Evolutionary conservation across 805 yeast genomes (phyloP).

Genomic region (Dipodascus geniculatus): DNA sequence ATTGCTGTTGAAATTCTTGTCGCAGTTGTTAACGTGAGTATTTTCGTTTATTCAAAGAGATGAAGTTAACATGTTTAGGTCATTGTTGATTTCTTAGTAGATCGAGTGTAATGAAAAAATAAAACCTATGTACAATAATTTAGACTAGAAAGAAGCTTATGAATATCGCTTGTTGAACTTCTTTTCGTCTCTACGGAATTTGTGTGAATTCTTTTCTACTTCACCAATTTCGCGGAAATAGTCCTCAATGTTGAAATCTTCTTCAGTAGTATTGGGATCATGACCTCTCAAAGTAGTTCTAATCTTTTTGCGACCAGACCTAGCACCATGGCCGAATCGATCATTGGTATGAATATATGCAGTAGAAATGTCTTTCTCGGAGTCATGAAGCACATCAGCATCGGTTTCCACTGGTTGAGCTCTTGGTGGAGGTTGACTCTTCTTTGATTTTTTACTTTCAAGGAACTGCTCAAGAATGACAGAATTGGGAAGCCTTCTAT

Average conservation of each 20-base stretch:
- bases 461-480: slow-evolving; percentile 7
- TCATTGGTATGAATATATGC: not conserved
- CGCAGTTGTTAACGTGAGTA: not conserved
- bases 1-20: not conserved
- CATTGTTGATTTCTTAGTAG: not conserved
- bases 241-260: slow-evolving; percentile 6
- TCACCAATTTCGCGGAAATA: slow-evolving; percentile 9
- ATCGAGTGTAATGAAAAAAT: too few relatives aligned
- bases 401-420: slow-evolving; percentile 1
- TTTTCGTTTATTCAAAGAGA: too few relatives aligned
- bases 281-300: slow-evolving; percentile 8
- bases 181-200: not conserved
- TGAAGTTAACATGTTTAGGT: too few relatives aligned
- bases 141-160: too few relatives aligned
- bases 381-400: not conserved
- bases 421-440: slow-evolving; percentile 3
- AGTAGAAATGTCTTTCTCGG: not conserved
- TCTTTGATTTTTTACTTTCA: not conserved
- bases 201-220: not conserved
- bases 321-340: slow-evolving; percentile 3
- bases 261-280: slow-evolving; percentile 12
- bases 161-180: not conserved
- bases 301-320: not conserved
- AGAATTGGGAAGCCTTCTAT: slow-evolving; percentile 21
- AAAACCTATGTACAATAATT: too few relatives aligned